Base-by-base conservation (phyloP, 352 stramenopile genomes). In the Globisporangium barbulae region DNA sequence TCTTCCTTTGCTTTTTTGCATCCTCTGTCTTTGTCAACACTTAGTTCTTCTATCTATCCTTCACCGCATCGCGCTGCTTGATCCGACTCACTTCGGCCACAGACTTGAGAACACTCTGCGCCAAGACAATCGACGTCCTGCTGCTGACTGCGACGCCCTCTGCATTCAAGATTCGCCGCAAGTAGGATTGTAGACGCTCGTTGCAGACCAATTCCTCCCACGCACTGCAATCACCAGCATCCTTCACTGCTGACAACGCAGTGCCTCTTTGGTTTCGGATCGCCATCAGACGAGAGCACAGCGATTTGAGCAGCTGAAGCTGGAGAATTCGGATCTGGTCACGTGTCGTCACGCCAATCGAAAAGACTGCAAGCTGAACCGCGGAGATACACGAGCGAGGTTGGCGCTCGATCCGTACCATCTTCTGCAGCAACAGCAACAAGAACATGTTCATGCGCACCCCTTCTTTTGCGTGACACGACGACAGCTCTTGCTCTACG, bases 401-500 rank as follows among this genome's bases (percentile, higher is more conserved):
- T 25, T 35, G 61, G 13, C 31, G 48, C 42, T 61, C 48, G 21
- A 61, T 45, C 10, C 28, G 19, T n/a, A 49, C 50, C 28, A 84
- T 61, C 54, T 81, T 83, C 47, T 74, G 74, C n/a, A 88, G 72
- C 44, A 88, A 28, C 19, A 85, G 59, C 54, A 88, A 47, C 15
- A 88, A 49, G 61, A 88, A 88, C 59, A 83, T 19, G 61, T 88
- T 88, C 45, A 83, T 67, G 25, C 68, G 73, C 50, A 68, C 73
- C 44, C 25, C 56, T 58, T 72, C 71, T 17, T 67, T 71, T 6
- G 69, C 54, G 9, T 60, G 69, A 42, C 79, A 88, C 41, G 76
- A 85, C 37, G 65, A 58, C 8, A 88, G 50, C 13, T 85, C 74
- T n/a, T 83, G 75, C 48, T 84, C 71, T 49, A 81, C 67, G 44